A percentile compares a stretch with the other conserved stretches of the same genome.
Conservation (phyloP, 768 basidiomycete species). For the Mycena crocata region DNA sequence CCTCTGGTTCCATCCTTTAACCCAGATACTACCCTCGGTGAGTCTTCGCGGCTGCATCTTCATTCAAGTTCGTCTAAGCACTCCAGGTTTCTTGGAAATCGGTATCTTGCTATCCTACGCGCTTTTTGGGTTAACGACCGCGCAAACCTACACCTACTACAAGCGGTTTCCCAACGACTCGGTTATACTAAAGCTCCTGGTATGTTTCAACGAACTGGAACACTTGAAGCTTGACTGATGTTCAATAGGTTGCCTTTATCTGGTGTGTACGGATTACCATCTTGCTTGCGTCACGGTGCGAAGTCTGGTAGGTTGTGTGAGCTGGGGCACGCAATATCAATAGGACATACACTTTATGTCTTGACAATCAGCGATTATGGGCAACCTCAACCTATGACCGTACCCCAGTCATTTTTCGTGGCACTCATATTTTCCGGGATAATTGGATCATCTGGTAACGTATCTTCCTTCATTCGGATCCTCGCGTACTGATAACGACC, state of each 20-base stretch:
- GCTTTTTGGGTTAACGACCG: constrained; percentile 8
- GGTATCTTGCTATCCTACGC: not conserved
- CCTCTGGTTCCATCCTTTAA: too few species aligned
- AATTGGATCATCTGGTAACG: not conserved
- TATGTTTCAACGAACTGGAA: not conserved
- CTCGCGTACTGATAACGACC: not conserved
- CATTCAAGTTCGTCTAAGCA: too few species aligned
- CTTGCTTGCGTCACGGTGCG: too few species aligned
- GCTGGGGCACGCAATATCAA: not conserved
- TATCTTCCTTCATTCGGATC: not conserved
- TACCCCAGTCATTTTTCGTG: not conserved
- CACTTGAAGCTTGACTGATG: not conserved
- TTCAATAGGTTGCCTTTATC: constrained; percentile 1
- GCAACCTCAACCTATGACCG: not conserved
- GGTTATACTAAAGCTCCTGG: not conserved
- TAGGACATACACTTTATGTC: not conserved
- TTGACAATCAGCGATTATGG: constrained; percentile 1
- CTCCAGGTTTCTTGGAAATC: constrained; percentile 5
- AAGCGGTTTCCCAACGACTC: constrained; percentile 10
- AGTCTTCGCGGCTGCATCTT: too few species aligned
- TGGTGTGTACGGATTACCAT: not conserved
- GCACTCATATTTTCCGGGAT: not conserved
- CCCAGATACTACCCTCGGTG: too few species aligned
- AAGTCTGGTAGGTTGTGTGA: not conserved
- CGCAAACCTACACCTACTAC: constrained; percentile 9